Conservation (phyloP, 345 rosid genomes). For the Salix suchowensis region DNA sequence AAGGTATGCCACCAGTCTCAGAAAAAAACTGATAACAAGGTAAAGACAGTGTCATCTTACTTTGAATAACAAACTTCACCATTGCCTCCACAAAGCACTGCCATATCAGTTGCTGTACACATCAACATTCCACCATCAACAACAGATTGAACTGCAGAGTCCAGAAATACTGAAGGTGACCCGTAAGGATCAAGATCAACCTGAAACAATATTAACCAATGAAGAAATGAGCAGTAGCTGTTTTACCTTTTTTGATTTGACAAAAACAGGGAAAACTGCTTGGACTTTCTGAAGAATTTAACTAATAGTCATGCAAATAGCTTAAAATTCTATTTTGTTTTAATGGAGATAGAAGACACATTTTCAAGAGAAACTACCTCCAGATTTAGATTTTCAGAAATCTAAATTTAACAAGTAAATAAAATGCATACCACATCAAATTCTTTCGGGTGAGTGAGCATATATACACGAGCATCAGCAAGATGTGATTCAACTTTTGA, state of each 20-base stretch:
- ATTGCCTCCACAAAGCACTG: constrained; percentile 96
- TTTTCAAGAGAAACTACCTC: neutral
- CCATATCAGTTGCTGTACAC: constrained; percentile 99
- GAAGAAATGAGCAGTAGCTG: neutral
- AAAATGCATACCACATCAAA: constrained; percentile 71
- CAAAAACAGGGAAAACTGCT: neutral
- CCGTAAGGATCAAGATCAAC: constrained; percentile 99
- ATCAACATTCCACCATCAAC: constrained; percentile 91
- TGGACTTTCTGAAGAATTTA: neutral
- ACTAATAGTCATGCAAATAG: neutral
- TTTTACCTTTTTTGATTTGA: neutral
- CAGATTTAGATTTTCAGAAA: too few relatives aligned
- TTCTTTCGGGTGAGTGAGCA: constrained; percentile 94
- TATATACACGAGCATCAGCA: constrained; percentile 90
- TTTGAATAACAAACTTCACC: constrained; percentile 99
- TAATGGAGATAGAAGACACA: neutral
- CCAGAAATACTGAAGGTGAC: constrained; percentile 90
- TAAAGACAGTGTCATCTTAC: constrained; percentile 48
- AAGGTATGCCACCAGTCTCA: constrained; percentile 13
- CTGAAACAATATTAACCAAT: constrained; percentile 38
- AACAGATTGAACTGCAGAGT: constrained; percentile 93
- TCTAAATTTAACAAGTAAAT: neutral
- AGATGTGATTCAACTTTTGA: constrained; percentile 92
- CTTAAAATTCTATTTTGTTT: neutral
- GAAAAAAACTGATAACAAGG: constrained; percentile 1